phyloP scores from a whole-genome alignment of 1,284 basidiomycete genomes.

The Heterobasidion parviporum region DNA sequence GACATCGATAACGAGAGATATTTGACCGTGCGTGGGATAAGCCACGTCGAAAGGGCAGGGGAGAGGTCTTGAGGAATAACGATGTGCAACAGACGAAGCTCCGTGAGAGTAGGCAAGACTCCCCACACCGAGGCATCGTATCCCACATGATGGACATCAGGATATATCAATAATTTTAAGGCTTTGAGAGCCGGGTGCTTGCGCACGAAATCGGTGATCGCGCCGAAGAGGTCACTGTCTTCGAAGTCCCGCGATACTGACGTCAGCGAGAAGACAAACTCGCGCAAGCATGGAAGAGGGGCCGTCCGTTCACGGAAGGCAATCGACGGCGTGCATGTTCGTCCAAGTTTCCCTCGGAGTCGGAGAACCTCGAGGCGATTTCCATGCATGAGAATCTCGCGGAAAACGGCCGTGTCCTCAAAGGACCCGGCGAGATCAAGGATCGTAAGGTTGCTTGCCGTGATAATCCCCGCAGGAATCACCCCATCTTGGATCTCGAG shows the following conservation, averaged over 20 bases:
- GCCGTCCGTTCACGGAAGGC: slow-evolving; percentile 35
- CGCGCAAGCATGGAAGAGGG: slow-evolving; percentile 49
- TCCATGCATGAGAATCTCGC: slow-evolving; percentile 51
- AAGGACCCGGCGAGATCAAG: slow-evolving; percentile 54
- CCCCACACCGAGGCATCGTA: slow-evolving; percentile 65
- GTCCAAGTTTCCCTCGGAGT: slow-evolving; percentile 42
- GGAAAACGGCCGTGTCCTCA: slow-evolving; percentile 39
- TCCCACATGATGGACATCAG: slow-evolving; percentile 38
- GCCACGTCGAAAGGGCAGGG: slow-evolving; percentile 56
- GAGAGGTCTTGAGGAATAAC: slow-evolving; percentile 58
- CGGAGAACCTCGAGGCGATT: slow-evolving; percentile 55
- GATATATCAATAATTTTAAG: slow-evolving; percentile 41
- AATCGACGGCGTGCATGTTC: slow-evolving; percentile 29
- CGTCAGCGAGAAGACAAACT: slow-evolving; percentile 51
- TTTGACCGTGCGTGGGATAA: slow-evolving; percentile 52
- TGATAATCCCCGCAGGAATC: slow-evolving; percentile 44
- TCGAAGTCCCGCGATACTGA: slow-evolving; percentile 8
- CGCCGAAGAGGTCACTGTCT: slow-evolving; percentile 57
- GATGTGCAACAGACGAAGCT: slow-evolving; percentile 45
- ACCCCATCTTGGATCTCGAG: slow-evolving; percentile 44
- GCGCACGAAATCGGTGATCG: slow-evolving; percentile 57
- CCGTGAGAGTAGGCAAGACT: slow-evolving; percentile 47
- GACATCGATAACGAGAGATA: slow-evolving; percentile 16
- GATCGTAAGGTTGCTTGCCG: slow-evolving; percentile 54
- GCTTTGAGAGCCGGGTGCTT: slow-evolving; percentile 42